Evolutionary conservation across 2,329 filamentous ascomycete genomes (phyloP), one percentile per base, ranked within the genome.

Genomic region (Cladosporium phlei): DNA sequence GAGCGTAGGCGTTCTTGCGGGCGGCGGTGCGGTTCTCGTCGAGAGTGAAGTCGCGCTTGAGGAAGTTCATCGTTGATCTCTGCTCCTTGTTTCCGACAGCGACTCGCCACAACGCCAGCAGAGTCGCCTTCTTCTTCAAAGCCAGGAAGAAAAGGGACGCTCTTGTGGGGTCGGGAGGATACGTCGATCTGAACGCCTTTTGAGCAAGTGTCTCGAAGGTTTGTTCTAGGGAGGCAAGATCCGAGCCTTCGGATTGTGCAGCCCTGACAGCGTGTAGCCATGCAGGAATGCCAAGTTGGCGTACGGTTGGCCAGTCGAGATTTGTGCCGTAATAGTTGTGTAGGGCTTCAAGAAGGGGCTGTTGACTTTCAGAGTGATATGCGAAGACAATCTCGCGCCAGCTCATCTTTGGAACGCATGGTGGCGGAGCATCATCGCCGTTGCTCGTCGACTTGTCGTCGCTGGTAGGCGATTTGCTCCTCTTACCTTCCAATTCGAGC

Each of bases 31-130:
- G 86, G 87, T 93, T 97, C 56, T 87, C 85, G 1, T 83, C 77
- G 52, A 95, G 86, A 3, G 80, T 76, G 65, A 98, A 98, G 64
- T 97, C 89, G 60, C 96, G 94, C n/a, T 84, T 78, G 17, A 98
- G 72, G 22, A 98, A 75, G 51, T 79, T 82, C 50, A 84, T 79
- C 0, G 93, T 98, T 0, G 85, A 82, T 2, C 67, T 72, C 66
- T 97, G 93, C 65, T 98, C 94, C 48, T 78, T 80, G 58, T 94
- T 85, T 83, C 93, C 93, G 30, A 74, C 81, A 5, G 93, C 90
- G 79, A 97, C 96, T 14, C 94, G 82, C 93, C 93, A 98, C 1
- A 98, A 74, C 0, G 89, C 90, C 55, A 95, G 80, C 1, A 98
- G 77, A 0, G 97, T 85, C 2, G 85, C 77, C 66, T 98, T 98